These are phyloP conservation scores for Sugiyamaella marilandica DNA, from an alignment of 805 yeast species.

Conservation along the genomic window DNA sequence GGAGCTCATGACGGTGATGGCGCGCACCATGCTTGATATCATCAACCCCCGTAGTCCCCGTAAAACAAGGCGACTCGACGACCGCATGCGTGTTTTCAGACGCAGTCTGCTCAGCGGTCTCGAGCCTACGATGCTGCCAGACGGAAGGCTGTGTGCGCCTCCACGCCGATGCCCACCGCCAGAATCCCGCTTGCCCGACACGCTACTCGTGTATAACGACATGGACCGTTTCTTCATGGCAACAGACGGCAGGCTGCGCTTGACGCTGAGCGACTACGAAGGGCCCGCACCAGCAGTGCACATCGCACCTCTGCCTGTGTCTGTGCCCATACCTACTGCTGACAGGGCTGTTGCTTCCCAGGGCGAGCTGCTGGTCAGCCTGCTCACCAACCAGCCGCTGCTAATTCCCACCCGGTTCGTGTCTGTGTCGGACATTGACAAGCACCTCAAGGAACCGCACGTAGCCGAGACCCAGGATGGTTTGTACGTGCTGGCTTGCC, in stretches of 20 bases:
- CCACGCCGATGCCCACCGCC: conserved; percentile 2
- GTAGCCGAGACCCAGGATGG: conserved; percentile 11
- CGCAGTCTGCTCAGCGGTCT: conserved; percentile 34
- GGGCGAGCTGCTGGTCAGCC: conserved; percentile 15
- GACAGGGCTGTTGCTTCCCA: background rate
- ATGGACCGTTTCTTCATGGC: conserved; percentile 16
- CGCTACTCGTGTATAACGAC: conserved; percentile 16
- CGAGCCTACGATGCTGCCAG: conserved; percentile 14
- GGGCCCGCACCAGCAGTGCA: conserved; percentile 2
- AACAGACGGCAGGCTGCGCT: conserved; percentile 1
- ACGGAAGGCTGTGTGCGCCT: background rate
- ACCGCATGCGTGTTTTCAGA: conserved; percentile 58
- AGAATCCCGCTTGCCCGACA: conserved; percentile 19
- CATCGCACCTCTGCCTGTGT: conserved; percentile 4
- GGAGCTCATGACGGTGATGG: conserved; percentile 65
- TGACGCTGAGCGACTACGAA: conserved; percentile 3
- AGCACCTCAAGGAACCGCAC: background rate
- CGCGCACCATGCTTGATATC: conserved; percentile 54
- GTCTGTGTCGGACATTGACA: conserved; percentile 11
- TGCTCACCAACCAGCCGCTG: conserved; percentile 25
- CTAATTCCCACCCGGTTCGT: conserved; percentile 16
- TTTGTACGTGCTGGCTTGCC: conserved; percentile 24
- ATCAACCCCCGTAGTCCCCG: conserved; percentile 44
- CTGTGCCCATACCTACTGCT: no score
- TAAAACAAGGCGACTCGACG: conserved; percentile 45